Conservation (phyloP, 1,284 basidiomycete species). For the Porogramme epimiltina region DNA sequence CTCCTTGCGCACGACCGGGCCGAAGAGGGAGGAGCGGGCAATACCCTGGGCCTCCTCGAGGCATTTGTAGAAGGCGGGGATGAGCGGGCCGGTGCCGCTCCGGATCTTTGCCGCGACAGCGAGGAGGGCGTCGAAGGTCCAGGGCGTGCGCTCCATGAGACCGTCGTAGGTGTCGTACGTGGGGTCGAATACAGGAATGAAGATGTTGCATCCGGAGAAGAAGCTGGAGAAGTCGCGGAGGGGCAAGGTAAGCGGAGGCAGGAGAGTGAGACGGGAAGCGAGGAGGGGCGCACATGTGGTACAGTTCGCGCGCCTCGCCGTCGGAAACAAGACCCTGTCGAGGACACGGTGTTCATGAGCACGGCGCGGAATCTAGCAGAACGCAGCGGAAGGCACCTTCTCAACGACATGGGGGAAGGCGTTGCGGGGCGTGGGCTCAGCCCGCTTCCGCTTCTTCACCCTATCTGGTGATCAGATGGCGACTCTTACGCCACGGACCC, state of each 20-base stretch:
- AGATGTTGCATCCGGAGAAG: constrained; percentile 93
- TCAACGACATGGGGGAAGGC: constrained; percentile 84
- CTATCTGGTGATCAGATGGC: constrained; percentile 37
- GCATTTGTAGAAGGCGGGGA: constrained; percentile 85
- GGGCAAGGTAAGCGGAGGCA: background rate
- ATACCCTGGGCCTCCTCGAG: constrained; percentile 94
- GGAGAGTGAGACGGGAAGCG: background rate
- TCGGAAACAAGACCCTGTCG: constrained; percentile 75
- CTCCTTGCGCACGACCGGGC: constrained; percentile 90
- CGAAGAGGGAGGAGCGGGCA: constrained; percentile 89
- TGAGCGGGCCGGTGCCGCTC: constrained; percentile 84
- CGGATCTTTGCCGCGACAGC: constrained; percentile 91
- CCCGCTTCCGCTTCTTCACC: constrained; percentile 85
- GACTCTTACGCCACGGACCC: background rate
- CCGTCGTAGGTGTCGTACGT: constrained; percentile 90
- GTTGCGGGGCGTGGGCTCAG: constrained; percentile 85
- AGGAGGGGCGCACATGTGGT: constrained; percentile 63
- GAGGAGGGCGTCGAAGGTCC: constrained; percentile 90
- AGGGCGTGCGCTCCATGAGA: constrained; percentile 87
- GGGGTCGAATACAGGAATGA: constrained; percentile 92
- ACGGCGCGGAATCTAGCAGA: background rate
- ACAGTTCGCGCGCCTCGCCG: constrained; percentile 77
- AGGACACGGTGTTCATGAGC: background rate
- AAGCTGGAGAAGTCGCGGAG: constrained; percentile 55
- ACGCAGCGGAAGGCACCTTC: constrained; percentile 52